These are phyloP conservation scores for Penicillium paxilli DNA, from an alignment of 495 filamentous ascomycete genomes.

Conservation along the genomic window DNA sequence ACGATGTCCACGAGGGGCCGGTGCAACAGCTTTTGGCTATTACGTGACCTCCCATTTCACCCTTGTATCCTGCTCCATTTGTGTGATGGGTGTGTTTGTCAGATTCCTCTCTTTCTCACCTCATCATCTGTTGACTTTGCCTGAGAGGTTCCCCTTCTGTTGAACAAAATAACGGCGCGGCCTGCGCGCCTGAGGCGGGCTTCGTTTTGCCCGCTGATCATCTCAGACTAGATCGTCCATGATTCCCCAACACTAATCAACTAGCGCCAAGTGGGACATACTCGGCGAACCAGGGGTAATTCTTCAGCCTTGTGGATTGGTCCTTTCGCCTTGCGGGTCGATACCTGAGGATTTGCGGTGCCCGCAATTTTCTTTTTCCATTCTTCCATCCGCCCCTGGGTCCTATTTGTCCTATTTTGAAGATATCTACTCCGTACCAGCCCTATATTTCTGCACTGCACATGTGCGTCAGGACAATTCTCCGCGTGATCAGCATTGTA, in stretches of 20 bases:
- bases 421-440: neutral
- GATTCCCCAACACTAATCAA: neutral
- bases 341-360: neutral
- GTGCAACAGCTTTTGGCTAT: neutral
- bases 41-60: neutral
- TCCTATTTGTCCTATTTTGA: neutral
- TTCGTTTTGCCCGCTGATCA: neutral
- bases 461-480: neutral
- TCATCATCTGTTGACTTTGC: neutral
- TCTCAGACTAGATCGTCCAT: neutral
- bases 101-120: neutral
- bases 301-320: neutral
- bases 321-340: neutral
- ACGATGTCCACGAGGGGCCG: neutral
- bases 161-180: neutral
- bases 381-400: neutral
- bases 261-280: neutral
- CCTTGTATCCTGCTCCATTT: neutral
- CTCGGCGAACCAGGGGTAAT: constrained; percentile 19
- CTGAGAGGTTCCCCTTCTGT: neutral
- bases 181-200: neutral
- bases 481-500: neutral
- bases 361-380: neutral
- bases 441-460: neutral
- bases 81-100: neutral